phyloP scores from a whole-genome alignment of 441 rosid genomes.

The Cnidoscolus chayamansa region DNA sequence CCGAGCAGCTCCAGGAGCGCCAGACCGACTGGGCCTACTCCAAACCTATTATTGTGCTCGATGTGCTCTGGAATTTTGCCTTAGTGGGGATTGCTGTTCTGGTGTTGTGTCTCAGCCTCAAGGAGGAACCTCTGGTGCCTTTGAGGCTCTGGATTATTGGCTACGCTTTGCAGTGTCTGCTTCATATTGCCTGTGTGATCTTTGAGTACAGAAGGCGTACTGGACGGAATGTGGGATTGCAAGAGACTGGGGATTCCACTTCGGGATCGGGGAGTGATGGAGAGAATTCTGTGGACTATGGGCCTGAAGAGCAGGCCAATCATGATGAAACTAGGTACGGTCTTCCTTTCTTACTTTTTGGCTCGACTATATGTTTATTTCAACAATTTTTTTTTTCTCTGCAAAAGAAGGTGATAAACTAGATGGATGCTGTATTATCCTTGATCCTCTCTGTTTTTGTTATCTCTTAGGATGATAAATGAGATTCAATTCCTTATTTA shows the following conservation, averaged over 20 bases:
- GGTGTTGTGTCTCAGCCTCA: conserved; percentile 55
- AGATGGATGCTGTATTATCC: too few species aligned
- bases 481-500: too few species aligned
- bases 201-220: conserved; percentile 61
- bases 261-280: conserved; percentile 40
- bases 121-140: conserved; percentile 65
- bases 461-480: too few species aligned
- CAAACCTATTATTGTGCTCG: conserved; percentile 77
- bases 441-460: too few species aligned
- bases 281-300: conserved; percentile 43
- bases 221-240: conserved; percentile 26
- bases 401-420: too few species aligned
- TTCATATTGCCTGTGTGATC: conserved; percentile 71
- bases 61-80: conserved; percentile 78
- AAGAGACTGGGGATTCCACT: conserved; percentile 30
- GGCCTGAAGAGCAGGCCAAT: conserved; percentile 29
- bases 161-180: conserved; percentile 64
- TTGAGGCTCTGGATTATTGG: conserved; percentile 76
- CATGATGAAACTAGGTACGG: conserved; percentile 48
- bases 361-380: not conserved
- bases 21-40: conserved; percentile 96
- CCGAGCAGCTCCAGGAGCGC: conserved; percentile 92
- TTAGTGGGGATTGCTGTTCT: conserved; percentile 59
- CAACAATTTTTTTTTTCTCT: not conserved
- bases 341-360: not conserved